A percentile compares a stretch with the other conserved stretches of the same genome.
Conservation (phyloP, 1,139 yeast genomes). For the Candida gigantensis region DNA sequence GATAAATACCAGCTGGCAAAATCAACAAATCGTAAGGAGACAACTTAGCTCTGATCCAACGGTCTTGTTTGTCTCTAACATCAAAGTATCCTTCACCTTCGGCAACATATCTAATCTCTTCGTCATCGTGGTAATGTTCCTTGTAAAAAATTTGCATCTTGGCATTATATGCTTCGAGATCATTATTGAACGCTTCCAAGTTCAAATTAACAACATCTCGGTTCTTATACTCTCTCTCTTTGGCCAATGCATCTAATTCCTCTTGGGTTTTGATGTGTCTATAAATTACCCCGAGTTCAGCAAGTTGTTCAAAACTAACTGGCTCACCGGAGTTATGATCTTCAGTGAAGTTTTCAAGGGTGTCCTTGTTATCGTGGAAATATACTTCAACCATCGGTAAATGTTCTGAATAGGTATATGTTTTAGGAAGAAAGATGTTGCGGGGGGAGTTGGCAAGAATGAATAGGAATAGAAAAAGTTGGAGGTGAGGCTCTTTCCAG, state of each 20-base stretch:
- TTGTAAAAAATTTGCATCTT: conserved; percentile 73
- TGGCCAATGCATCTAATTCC: conserved; percentile 67
- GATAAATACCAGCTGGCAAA: conserved; percentile 91
- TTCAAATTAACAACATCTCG: conserved; percentile 71
- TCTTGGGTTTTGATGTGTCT: conserved; percentile 51
- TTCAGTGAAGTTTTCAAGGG: conserved; percentile 64
- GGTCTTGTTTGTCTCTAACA: conserved; percentile 66
- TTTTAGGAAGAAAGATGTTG: too few relatives aligned
- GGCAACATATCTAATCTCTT: conserved; percentile 85
- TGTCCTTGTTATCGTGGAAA: conserved; percentile 67
- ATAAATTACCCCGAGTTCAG: conserved; percentile 70
- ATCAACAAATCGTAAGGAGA: conserved; percentile 66
- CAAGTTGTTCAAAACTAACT: conserved; percentile 53
- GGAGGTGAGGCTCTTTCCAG: too few relatives aligned
- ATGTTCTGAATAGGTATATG: too few relatives aligned
- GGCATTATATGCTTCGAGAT: conserved; percentile 55
- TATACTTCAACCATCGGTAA: conserved; percentile 64
- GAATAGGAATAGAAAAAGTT: too few relatives aligned
- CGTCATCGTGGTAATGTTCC: conserved; percentile 96
- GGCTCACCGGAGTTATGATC: conserved; percentile 70
- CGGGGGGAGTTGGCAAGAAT: too few relatives aligned
- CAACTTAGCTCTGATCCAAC: conserved; percentile 79
- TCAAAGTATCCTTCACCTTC: conserved; percentile 95
- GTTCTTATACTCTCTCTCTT: conserved; percentile 72
- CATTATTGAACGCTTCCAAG: conserved; percentile 63